phyloP scores from a whole-genome alignment of 805 yeast genomes.

The Saccharomycopsis selenospora region DNA sequence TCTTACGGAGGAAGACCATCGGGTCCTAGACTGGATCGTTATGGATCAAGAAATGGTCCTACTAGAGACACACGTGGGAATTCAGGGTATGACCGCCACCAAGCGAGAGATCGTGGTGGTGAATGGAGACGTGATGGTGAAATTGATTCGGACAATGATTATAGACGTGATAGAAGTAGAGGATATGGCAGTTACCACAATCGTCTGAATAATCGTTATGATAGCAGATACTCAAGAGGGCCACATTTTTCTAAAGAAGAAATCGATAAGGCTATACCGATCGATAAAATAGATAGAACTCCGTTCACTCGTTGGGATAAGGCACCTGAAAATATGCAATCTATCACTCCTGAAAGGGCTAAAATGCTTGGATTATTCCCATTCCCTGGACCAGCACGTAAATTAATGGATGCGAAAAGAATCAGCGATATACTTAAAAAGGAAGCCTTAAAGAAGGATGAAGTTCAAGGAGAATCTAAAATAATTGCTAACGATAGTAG shows the following conservation, averaged over 20 bases:
- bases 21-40: neutral
- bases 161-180: slow-evolving; percentile 6
- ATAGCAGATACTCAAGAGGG: slow-evolving; percentile 21
- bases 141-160: no score
- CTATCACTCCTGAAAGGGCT: slow-evolving; percentile 66
- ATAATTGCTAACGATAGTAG: slow-evolving; percentile 26
- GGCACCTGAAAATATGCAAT: slow-evolving; percentile 65
- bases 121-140: no score
- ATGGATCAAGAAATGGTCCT: neutral
- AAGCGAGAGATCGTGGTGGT: slow-evolving; percentile 11
- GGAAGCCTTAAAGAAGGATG: slow-evolving; percentile 7
- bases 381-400: slow-evolving; percentile 52
- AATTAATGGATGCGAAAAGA: slow-evolving; percentile 11
- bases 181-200: slow-evolving; percentile 10
- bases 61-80: neutral
- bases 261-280: slow-evolving; percentile 35
- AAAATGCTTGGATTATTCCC: slow-evolving; percentile 76
- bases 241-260: slow-evolving; percentile 26
- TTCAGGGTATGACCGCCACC: neutral
- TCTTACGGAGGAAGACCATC: neutral
- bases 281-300: slow-evolving; percentile 44
- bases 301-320: slow-evolving; percentile 60
- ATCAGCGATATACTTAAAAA: slow-evolving; percentile 11
- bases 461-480: slow-evolving; percentile 23
- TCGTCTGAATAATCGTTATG: no score